Evolutionary conservation across 164 flowering plant species (phyloP), one percentile per base, ranked within the genome.

Genomic region (Vitis amurensis): DNA sequence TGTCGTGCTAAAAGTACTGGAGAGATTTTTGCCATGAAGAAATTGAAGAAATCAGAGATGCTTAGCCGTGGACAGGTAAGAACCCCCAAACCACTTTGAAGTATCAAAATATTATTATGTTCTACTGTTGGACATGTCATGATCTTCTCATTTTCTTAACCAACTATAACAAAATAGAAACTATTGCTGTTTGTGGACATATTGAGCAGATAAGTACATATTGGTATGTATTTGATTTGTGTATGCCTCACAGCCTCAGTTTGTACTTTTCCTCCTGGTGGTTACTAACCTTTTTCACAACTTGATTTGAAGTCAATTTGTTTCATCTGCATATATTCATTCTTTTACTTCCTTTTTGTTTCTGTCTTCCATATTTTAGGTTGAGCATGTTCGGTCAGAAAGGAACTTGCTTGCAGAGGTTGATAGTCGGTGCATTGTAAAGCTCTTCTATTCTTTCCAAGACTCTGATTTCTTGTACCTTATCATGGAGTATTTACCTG

Each of bases 401-500:
- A 85, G 97, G 82, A 91, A 93, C 79, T 77, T 93, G 81, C 94
- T 93, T 53, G 98, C 80, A 16, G 98, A 91, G 83, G 97, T 93
- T 77, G 97, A 93, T 75, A 93, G 94, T 73, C 90, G 93, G 13
- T 93, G 83, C 86, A 89, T 93, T 65, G 98, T 93, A 51, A 81
- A 88, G 66, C 97, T 93, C 50, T 88, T 76, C 73, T 93, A 83
- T 75, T 93, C 98, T 27, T 93, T 93, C 77, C 98, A 91, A 85
- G 98, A 91, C 82, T 88, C 94, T 29, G 93, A 86, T 61, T 93
- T 76, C 80, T 79, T 93, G 72, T 93, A 93, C 79, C 97, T 93
- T 64, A 93, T 93, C 72, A 93, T 91, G 98, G 98, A 93, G 81
- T 93, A 93, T 84, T 79, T 93, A 77, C 98, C 98, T 73, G 98